These are phyloP conservation scores for Lathyrus sativus DNA, from an alignment of 306 rosid genomes.

Conservation along the genomic window DNA sequence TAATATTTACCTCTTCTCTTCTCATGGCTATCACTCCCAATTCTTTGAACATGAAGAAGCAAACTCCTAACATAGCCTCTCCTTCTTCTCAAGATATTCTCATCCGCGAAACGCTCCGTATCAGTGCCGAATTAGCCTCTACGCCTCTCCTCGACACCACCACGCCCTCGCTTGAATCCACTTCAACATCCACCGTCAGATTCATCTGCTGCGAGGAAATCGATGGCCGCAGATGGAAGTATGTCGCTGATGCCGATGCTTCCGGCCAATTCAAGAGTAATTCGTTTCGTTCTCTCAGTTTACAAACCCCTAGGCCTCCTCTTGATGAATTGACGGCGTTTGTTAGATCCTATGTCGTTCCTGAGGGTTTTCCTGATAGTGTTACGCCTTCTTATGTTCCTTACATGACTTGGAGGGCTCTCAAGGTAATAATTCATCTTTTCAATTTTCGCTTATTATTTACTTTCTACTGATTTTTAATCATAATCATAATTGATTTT, in stretches of 20 bases:
- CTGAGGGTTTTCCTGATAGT: constrained; percentile 90
- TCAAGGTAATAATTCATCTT: constrained; percentile 55
- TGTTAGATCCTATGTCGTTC: constrained; percentile 88
- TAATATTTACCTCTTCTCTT: background rate
- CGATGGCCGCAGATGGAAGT: constrained; percentile 86
- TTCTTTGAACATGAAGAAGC: constrained; percentile 59
- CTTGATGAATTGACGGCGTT: constrained; percentile 66
- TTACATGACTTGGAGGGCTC: constrained; percentile 96
- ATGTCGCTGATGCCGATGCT: constrained; percentile 68
- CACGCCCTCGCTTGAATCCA: background rate
- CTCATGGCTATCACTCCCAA: constrained; percentile 42
- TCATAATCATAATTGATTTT: background rate
- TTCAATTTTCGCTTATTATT: background rate
- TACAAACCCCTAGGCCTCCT: constrained; percentile 71
- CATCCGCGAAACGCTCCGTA: constrained; percentile 83
- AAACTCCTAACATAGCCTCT: constrained; percentile 36
- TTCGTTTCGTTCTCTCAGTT: constrained; percentile 67
- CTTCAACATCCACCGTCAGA: constrained; percentile 17
- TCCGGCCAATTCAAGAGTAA: constrained; percentile 56
- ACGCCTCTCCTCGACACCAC: constrained; percentile 37
- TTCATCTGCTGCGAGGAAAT: constrained; percentile 87
- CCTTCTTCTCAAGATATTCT: constrained; percentile 61
- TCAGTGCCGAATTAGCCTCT: constrained; percentile 74
- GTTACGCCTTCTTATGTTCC: constrained; percentile 93
- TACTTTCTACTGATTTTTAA: too few relatives aligned